Conservation (phyloP, 2,329 filamentous ascomycete genomes). For the Colletotrichum navitas region DNA sequence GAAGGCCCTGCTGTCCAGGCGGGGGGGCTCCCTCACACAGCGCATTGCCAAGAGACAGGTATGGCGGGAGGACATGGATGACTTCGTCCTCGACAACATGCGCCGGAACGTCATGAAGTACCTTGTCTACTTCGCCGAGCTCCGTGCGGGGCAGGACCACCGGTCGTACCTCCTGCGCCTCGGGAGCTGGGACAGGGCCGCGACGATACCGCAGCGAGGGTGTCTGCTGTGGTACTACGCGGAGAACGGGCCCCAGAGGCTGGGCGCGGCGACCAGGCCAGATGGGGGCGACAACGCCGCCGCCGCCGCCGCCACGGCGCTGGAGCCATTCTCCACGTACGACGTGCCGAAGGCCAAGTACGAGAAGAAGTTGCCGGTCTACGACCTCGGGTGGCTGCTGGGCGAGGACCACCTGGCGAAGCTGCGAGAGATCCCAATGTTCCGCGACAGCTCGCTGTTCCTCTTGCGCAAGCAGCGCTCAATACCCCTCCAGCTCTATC, state of each 20-base stretch:
- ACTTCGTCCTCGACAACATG: slow-evolving; percentile 64
- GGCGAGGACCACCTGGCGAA: slow-evolving; percentile 59
- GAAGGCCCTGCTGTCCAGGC: slow-evolving; percentile 25
- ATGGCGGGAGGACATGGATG: slow-evolving; percentile 69
- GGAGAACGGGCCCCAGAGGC: slow-evolving; percentile 13
- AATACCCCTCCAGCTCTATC: slow-evolving; percentile 60
- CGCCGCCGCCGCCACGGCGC: neutral
- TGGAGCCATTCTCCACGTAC: slow-evolving; percentile 45
- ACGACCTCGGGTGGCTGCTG: slow-evolving; percentile 65
- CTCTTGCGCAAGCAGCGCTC: slow-evolving; percentile 55
- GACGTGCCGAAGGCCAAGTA: slow-evolving; percentile 53
- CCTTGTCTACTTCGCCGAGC: slow-evolving; percentile 56
- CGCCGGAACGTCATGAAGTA: slow-evolving; percentile 60
- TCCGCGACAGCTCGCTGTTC: slow-evolving; percentile 50
- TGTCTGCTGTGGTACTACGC: slow-evolving; percentile 58
- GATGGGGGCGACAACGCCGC: neutral
- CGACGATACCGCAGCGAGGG: slow-evolving; percentile 54
- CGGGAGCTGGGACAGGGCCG: slow-evolving; percentile 59
- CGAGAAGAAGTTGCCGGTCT: slow-evolving; percentile 60
- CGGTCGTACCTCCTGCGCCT: slow-evolving; percentile 59
- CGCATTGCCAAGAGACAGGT: slow-evolving; percentile 44
- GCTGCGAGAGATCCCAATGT: slow-evolving; percentile 47
- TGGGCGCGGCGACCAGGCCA: too few species aligned
- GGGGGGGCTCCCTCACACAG: slow-evolving; percentile 8
- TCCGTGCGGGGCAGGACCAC: slow-evolving; percentile 45